These are phyloP conservation scores for Triticum urartu DNA, from an alignment of 176 grass and related monocot genomes.

Conservation along the genomic window DNA sequence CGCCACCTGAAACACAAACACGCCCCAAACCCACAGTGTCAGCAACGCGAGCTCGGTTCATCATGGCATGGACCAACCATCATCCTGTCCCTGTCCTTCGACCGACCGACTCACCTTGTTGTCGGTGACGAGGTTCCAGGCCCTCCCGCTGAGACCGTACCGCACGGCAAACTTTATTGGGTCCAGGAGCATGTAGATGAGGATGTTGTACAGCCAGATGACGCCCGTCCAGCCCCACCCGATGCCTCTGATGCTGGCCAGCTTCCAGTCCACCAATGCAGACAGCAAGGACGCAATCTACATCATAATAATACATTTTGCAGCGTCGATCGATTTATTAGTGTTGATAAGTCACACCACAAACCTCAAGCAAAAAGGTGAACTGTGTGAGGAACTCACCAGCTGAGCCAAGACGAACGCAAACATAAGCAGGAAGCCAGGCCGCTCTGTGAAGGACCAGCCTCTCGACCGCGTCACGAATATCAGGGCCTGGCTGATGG, in stretches of 20 bases:
- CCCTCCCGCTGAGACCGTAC: conserved; percentile 55
- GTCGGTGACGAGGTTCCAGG: conserved; percentile 57
- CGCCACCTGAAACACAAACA: conserved; percentile 33
- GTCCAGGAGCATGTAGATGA: conserved; percentile 53
- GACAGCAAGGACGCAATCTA: conserved; percentile 54
- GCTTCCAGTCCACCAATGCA: conserved; percentile 17
- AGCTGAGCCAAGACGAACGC: conserved; percentile 60
- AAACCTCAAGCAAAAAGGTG: neutral
- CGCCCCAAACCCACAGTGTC: neutral
- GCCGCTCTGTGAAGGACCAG: conserved; percentile 66
- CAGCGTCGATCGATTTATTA: neutral
- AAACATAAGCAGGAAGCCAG: conserved; percentile 51
- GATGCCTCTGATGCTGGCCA: conserved; percentile 57
- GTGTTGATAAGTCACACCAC: neutral
- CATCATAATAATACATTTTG: neutral
- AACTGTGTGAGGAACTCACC: conserved; percentile 32
- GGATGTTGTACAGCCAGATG: conserved; percentile 66
- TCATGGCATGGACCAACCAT: neutral
- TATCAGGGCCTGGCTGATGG: conserved; percentile 73
- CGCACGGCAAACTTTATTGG: conserved; percentile 56
- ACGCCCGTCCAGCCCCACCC: conserved; percentile 61
- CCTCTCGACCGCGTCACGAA: conserved; percentile 75
- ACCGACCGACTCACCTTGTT: conserved; percentile 22
- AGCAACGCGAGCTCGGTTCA: neutral
- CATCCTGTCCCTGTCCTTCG: neutral